Evolutionary conservation across 129 eudicot species (phyloP).

Genomic region (Daucus carota): DH1_v3.0 NC_030382.2:50608501-50609000

Average conservation of each 20-base stretch:
- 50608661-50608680: conserved; percentile 57
- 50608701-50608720: neutral
- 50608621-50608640: conserved; percentile 65
- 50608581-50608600: conserved; percentile 51
- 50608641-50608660: conserved; percentile 35
- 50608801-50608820: conserved; percentile 56
- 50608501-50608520: neutral
- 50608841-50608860: conserved; percentile 46
- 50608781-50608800: conserved; percentile 26
- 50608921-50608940: neutral
- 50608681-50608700: conserved; percentile 42
- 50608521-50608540: conserved; percentile 44
- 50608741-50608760: neutral
- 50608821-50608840: conserved; percentile 57
- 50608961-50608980: neutral
- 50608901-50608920: neutral
- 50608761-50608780: neutral
- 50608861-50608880: conserved; percentile 50
- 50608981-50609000: conserved; percentile 14
- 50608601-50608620: conserved; percentile 49
- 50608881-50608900: conserved; percentile 49
- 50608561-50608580: conserved; percentile 52
- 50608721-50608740: no score
- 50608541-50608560: conserved; percentile 34
- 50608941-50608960: neutral